Percentiles rank a stretch among this genome's conserved stretches.
Conservation (phyloP, 306 rosid genomes). For the Pueraria montana region DNA sequence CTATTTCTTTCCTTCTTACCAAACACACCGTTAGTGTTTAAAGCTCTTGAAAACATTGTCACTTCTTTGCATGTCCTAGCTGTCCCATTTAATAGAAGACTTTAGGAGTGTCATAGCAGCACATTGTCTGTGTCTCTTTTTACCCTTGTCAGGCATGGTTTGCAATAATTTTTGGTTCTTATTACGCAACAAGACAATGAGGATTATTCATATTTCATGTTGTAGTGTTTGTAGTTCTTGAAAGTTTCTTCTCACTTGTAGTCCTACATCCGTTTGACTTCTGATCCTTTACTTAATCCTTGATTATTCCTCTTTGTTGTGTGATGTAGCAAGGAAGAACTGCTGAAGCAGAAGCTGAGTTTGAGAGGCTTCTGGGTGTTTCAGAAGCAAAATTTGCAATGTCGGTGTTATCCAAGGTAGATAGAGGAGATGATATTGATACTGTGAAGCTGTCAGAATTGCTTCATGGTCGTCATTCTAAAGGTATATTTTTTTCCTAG, state of each 20-base stretch:
- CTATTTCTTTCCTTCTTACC: background rate
- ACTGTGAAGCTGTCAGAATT: constrained; percentile 78
- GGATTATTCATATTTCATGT: background rate
- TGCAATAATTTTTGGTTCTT: constrained; percentile 10
- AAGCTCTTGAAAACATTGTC: constrained; percentile 32
- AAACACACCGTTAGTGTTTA: background rate
- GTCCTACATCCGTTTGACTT: constrained; percentile 17
- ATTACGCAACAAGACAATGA: constrained; percentile 20
- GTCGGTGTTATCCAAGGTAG: constrained; percentile 76
- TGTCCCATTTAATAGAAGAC: background rate
- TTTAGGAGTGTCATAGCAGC: constrained; percentile 4
- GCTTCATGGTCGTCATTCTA: constrained; percentile 85
- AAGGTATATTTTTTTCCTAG: constrained; percentile 61
- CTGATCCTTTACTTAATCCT: constrained; percentile 21
- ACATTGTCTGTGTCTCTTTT: background rate
- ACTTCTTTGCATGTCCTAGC: background rate
- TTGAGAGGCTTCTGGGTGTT: constrained; percentile 87
- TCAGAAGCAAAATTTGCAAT: constrained; percentile 90
- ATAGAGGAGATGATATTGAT: constrained; percentile 84
- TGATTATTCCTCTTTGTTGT: constrained; percentile 39
- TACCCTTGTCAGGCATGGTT: constrained; percentile 13
- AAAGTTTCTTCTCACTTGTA: constrained; percentile 1
- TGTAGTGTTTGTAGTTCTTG: constrained; percentile 30
- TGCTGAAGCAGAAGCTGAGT: constrained; percentile 86
- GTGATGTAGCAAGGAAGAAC: constrained; percentile 87